Base-by-base conservation (phyloP, 192 early-diverging fungal species). In the Backusella tarrabulga region DNA sequence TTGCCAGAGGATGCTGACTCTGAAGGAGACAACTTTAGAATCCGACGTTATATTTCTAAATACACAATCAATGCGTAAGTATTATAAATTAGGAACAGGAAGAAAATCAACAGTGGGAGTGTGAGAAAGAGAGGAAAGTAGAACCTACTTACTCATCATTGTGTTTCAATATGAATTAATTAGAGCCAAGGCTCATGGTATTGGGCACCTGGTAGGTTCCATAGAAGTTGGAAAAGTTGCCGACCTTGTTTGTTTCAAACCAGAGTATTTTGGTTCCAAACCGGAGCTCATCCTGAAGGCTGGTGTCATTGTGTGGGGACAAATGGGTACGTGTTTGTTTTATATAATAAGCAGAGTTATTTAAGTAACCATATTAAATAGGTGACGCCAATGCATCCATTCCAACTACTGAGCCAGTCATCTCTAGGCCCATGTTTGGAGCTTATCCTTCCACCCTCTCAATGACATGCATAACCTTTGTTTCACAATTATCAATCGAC, bases 31-130 rank as follows among this genome's bases (percentile, higher is more conserved):
- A 98, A 98, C 79, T 96, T 94, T 84, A 85, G 96, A 50, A 94
- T 95, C 77, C 89, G 89, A 79, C 88, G 97, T 9, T 99, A 98
- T 78, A 87, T 99, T 77, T 93, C 97, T 26, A 99, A 99, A 83
- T 99, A 99, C 81, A 98, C 97, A 0, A 95, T 99, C 80, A 99
- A 99, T 80, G 95, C 95, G 86, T 93, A 88, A 88, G 92, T 38
- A 83, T 69, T 41, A 15, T 17, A 46, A 15, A 17, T 7, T 15
- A 41, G 12, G 11, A 44, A 17, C 15, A 14, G 15, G 4, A 44
- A 17, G 42, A 44, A 44, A 14, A 44, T 15, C 42, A 44, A 44
- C 15, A 44, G 38, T 40, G 9, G 2, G 3, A 12, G 38, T 3
- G 38, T 3, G 42, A 44, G 15, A 17, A 17, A 44, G 26, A 50